phyloP scores from a whole-genome alignment of 225 moss, liverwort and hornwort genomes.

The Polytrichum formosum region DNA sequence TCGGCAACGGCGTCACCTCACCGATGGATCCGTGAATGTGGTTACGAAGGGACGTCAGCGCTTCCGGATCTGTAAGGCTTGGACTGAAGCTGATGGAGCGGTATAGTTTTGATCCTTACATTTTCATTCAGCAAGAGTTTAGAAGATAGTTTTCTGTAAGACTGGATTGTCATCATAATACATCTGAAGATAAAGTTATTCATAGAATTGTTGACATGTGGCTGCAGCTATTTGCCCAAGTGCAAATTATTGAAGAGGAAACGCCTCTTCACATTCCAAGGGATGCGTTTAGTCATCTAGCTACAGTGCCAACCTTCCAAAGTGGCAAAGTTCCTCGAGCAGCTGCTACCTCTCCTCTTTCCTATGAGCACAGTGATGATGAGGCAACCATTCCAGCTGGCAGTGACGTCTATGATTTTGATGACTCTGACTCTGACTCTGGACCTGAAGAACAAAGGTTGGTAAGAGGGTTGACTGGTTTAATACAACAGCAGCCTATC shows the following conservation, averaged over 20 bases:
- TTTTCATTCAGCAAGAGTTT: not conserved
- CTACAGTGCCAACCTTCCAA: slow-evolving; percentile 67
- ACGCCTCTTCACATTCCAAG: slow-evolving; percentile 76
- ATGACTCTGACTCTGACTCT: slow-evolving; percentile 74
- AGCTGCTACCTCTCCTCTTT: slow-evolving; percentile 44
- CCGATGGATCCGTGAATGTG: slow-evolving; percentile 93
- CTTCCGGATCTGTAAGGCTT: slow-evolving; percentile 79
- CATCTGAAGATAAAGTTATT: not conserved
- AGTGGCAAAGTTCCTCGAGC: slow-evolving; percentile 89
- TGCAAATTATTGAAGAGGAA: slow-evolving; percentile 95
- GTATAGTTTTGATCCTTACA: slow-evolving; percentile 33
- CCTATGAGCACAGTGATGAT: slow-evolving; percentile 75
- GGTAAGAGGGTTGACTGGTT: slow-evolving; percentile 15
- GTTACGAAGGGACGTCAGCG: slow-evolving; percentile 90
- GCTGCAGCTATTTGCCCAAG: slow-evolving; percentile 82
- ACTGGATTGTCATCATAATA: not conserved
- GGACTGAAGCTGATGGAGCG: slow-evolving; percentile 94
- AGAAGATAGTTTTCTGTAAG: not conserved
- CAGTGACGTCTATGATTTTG: slow-evolving; percentile 69
- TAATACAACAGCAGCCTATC: not conserved
- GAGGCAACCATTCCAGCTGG: slow-evolving; percentile 61
- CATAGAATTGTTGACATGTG: not conserved
- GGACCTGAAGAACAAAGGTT: slow-evolving; percentile 53
- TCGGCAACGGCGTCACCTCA: slow-evolving; percentile 79
- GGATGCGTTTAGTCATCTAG: slow-evolving; percentile 74